These are phyloP conservation scores for Dioscorea cayenensis DNA, from an alignment of 116 monocot genomes.

Conservation along the genomic window DNA sequence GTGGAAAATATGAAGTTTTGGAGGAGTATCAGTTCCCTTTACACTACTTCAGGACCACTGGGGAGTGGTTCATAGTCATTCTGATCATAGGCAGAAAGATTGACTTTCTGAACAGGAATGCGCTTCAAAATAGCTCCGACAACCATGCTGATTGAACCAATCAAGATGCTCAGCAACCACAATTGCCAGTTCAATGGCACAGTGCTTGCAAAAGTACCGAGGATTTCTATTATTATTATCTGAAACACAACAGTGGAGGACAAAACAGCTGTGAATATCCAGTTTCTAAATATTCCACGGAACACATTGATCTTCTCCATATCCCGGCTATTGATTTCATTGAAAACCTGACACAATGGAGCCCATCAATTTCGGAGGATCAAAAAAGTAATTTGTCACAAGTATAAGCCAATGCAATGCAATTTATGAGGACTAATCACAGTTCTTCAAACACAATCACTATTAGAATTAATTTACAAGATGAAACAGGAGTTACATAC, in stretches of 20 bases:
- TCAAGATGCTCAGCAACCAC: conserved; percentile 62
- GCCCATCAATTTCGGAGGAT: background rate
- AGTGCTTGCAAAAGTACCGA: conserved; percentile 88
- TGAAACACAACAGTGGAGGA: conserved; percentile 59
- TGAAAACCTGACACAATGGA: conserved; percentile 67
- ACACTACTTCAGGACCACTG: conserved; percentile 51
- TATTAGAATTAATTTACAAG: too few relatives aligned
- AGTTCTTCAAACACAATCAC: too few relatives aligned
- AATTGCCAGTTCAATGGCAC: conserved; percentile 68
- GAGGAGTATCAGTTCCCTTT: background rate
- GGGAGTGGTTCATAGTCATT: conserved; percentile 67
- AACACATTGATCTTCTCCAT: conserved; percentile 92
- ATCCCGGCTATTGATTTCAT: conserved; percentile 90
- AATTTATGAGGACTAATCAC: too few relatives aligned
- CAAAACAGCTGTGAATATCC: conserved; percentile 66
- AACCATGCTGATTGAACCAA: conserved; percentile 73
- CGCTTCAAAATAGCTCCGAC: conserved; percentile 60
- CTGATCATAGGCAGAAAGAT: conserved; percentile 5
- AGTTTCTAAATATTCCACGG: conserved; percentile 74
- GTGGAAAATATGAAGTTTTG: too few relatives aligned
- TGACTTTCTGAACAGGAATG: conserved; percentile 56
- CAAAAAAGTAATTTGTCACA: background rate
- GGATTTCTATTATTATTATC: conserved; percentile 76
- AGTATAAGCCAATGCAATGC: too few relatives aligned
- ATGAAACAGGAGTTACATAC: too few relatives aligned